Conservation (phyloP, 352 stramenopile species). For the Sclerospora graminicola region DNA sequence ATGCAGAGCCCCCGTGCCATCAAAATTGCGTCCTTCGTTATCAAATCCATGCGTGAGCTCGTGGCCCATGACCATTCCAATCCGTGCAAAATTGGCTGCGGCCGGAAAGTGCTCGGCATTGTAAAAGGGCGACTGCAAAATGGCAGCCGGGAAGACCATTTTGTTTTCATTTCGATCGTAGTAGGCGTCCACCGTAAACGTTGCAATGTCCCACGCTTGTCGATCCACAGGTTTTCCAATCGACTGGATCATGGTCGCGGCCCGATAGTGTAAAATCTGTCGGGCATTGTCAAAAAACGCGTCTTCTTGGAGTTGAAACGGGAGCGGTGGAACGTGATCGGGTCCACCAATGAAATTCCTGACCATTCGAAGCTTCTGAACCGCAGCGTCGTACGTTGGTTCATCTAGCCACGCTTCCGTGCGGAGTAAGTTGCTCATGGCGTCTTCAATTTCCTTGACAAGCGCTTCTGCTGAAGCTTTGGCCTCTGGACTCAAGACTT, state of each 20-base stretch:
- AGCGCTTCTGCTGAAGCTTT: constrained; percentile 72
- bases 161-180: constrained; percentile 66
- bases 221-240: constrained; percentile 42
- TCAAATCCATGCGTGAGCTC: constrained; percentile 93
- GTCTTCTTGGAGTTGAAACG: constrained; percentile 38
- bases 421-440: constrained; percentile 67
- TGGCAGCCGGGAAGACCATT: constrained; percentile 91
- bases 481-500: constrained; percentile 74
- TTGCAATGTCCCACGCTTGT: constrained; percentile 81
- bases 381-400: constrained; percentile 58
- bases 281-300: constrained; percentile 50
- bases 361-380: constrained; percentile 87
- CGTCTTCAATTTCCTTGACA: constrained; percentile 78
- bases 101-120: constrained; percentile 64
- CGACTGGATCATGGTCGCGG: constrained; percentile 15
- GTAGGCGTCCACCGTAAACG: constrained; percentile 88
- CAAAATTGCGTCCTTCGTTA: constrained; percentile 86
- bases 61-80: constrained; percentile 89
- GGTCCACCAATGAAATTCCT: constrained; percentile 65
- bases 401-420: constrained; percentile 86
- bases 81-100: constrained; percentile 88
- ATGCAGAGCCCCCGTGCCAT: constrained; percentile 74
- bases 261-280: constrained; percentile 25
- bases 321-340: constrained; percentile 31
- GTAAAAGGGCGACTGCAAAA: constrained; percentile 82